Base-by-base conservation (phyloP, 73 alveolate genomes). In the Blepharisma japonicum region DNA sequence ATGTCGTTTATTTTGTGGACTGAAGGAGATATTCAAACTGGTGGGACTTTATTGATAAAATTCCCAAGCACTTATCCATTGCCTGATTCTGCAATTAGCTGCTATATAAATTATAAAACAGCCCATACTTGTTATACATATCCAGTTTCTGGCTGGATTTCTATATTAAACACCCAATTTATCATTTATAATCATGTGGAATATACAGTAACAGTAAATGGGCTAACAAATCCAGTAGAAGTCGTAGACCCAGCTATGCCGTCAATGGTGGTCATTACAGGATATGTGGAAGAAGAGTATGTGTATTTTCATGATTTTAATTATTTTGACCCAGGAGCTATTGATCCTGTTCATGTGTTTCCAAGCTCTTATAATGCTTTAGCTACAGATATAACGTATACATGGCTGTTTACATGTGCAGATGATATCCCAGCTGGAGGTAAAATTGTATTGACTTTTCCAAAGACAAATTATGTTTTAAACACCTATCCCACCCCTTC, bases 31-130 rank as follows among this genome's bases (percentile, higher is more conserved):
- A 61, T 61, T 61, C 46, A 14, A n/a, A 14, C 50, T 25, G 74
- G 74, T 9, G 74, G 74, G 11, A 14, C 14, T 5, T 61, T 61
- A 14, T 61, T 14, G 18, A 8, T 61, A 39, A 61, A 61, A 48
- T 61, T 61, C 23, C 74, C 74, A 61, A 61, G 74, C 47, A 61
- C 74, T 14, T 61, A 61, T 39, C 74, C 74, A 20, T 61, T 61
- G 4, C 39, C 38, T 61, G 47, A 61, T 3, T 8, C 14, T 14
- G 39, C 38, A 8, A 61, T 61, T 25, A 11, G 50, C 14, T 61
- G 74, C 4, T 61, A 18, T 25, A 61, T 61, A 20, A 61, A 61
- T 25, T 61, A 61, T 25, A 39, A n/a, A 20, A 61, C 74, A 61
- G 50, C 14, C 18, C 74, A 14, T n/a, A 14, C 38, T 25, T 61